These are phyloP conservation scores for Fermentozyma sake DNA, from an alignment of 1,139 yeast species.

Conservation along the genomic window DNA sequence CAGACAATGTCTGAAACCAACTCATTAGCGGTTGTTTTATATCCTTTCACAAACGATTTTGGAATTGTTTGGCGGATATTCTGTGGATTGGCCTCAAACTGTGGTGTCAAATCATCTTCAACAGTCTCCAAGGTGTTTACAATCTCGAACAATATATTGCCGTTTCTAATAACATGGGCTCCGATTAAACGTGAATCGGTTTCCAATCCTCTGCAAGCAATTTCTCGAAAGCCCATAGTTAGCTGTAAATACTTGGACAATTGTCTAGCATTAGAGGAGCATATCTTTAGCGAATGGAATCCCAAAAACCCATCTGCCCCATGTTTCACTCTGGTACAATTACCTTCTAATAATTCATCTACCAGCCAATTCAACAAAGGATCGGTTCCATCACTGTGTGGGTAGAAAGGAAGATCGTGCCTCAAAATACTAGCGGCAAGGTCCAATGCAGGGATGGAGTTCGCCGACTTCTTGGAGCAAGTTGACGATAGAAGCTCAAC, in stretches of 20 bases:
- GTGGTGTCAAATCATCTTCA: constrained; percentile 15
- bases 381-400: constrained; percentile 11
- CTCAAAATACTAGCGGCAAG: neutral
- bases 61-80: neutral
- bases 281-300: constrained; percentile 33
- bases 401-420: constrained; percentile 22
- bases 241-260: constrained; percentile 51
- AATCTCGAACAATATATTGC: constrained; percentile 50
- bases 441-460: neutral
- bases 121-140: constrained; percentile 24
- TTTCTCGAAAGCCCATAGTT: constrained; percentile 57
- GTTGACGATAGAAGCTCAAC: too few species aligned
- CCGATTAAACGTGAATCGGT: constrained; percentile 56
- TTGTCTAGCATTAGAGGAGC: constrained; percentile 65
- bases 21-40: constrained; percentile 14
- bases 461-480: neutral
- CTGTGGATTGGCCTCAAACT: constrained; percentile 11
- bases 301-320: constrained; percentile 29
- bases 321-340: constrained; percentile 17
- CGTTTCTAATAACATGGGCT: constrained; percentile 60
- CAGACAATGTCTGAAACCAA: constrained; percentile 17
- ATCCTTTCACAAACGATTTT: constrained; percentile 9
- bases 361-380: constrained; percentile 13
- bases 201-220: constrained; percentile 66
- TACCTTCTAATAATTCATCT: constrained; percentile 22